Base-by-base conservation (phyloP, 2,329 filamentous ascomycete species). In the Nemania sp. region DNA sequence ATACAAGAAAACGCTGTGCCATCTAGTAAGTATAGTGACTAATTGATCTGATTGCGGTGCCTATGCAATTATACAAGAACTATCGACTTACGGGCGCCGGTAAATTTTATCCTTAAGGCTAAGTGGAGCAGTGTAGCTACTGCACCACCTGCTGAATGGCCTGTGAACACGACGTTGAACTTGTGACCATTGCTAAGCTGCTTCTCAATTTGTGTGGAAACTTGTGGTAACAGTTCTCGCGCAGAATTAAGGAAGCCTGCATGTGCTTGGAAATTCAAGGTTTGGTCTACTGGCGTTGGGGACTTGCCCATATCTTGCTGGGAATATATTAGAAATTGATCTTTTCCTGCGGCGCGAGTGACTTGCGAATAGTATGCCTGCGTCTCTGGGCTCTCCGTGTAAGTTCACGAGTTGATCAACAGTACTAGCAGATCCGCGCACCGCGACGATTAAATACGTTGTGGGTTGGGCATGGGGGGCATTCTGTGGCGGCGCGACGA, bases 191-290 rank as follows among this genome's bases (percentile, higher is more conserved):
- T 52, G 7, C 32, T 41, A 26, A 60, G 20, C 15, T 18, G 57
- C 15, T 60, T 60, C 22, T 60, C 45, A 5, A 60, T 60, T 18
- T 60, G 57, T 27, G 45, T 22, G 4, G 57, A 60, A 3, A 60
- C 6, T 38, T 45, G 29, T 1, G 29, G 20, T 52, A 52, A 52
- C 5, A 60, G 22, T 13, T 38, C 29, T 60, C 22, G 27, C 7
- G 57, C 32, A 29, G 57, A 60, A 52, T 60, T 60, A 11, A 60
- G 57, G 32, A 60, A 60, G 15, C 57, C 57, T 24, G 57, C 57
- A 38, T 60, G 57, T 7, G 57, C 29, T 5, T 51, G 29, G 11
- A 60, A 60, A 26, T 52, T 52, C 15, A 41, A 41, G 8, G 15
- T 26, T 15, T 52, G 20, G 8, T 27, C 32, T 52, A 13, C 20